These are phyloP conservation scores for Macrophomina phaseolina DNA, from an alignment of 2,329 filamentous ascomycete genomes.

Conservation along the genomic window DNA sequence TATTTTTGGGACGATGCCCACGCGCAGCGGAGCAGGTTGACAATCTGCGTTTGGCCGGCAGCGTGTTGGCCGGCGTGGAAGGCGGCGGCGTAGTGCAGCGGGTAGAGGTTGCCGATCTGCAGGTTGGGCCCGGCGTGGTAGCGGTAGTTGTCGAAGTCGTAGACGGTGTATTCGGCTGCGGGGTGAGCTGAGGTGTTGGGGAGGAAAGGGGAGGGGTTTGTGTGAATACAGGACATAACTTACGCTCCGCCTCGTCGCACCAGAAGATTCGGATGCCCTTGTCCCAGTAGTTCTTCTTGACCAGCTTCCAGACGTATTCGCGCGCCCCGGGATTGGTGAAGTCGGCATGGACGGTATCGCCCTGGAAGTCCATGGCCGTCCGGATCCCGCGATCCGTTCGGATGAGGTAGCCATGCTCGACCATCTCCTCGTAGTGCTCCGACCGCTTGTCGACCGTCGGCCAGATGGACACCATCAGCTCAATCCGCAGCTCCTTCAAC, in stretches of 20 bases:
- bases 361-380: constrained; percentile 64
- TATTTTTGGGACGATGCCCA: constrained; percentile 68
- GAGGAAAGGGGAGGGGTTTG: too few species aligned
- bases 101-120: constrained; percentile 66
- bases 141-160: constrained; percentile 71
- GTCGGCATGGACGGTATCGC: constrained; percentile 66
- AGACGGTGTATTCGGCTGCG: constrained; percentile 62
- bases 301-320: constrained; percentile 64
- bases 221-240: background rate
- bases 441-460: constrained; percentile 66
- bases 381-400: constrained; percentile 65
- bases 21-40: constrained; percentile 64
- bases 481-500: constrained; percentile 62
- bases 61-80: constrained; percentile 63
- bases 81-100: constrained; percentile 61
- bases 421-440: constrained; percentile 67
- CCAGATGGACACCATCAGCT: constrained; percentile 74
- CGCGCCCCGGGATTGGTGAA: constrained; percentile 66
- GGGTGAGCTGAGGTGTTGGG: too few species aligned
- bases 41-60: constrained; percentile 61
- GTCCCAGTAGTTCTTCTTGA: constrained; percentile 65
- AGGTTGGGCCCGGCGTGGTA: constrained; percentile 63
- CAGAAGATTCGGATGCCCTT: constrained; percentile 70
- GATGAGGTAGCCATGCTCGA: constrained; percentile 65
- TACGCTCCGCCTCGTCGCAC: constrained; percentile 71